phyloP scores from a whole-genome alignment of 306 rosid species.

The Malus domestica region DNA sequence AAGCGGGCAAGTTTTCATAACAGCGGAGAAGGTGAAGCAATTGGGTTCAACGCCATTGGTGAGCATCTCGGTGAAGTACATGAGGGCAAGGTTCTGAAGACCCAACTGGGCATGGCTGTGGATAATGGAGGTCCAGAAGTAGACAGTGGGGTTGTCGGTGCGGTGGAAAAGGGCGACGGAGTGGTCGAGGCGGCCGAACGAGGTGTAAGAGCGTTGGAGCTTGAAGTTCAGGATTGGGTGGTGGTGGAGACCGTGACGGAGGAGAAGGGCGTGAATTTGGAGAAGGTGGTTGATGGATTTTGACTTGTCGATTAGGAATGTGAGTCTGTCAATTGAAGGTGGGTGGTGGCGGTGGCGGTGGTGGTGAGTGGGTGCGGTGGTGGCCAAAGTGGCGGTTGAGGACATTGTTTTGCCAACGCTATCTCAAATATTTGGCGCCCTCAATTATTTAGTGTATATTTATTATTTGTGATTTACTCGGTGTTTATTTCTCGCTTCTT shows the following conservation, averaged over 20 bases:
- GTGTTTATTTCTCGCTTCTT: neutral
- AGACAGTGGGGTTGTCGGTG: constrained; percentile 45
- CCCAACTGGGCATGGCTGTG: constrained; percentile 45
- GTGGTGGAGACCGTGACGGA: constrained; percentile 48
- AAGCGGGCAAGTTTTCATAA: constrained; percentile 38
- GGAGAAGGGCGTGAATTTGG: constrained; percentile 57
- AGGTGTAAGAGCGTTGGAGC: constrained; percentile 78
- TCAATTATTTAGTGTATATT: neutral
- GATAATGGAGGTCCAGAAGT: constrained; percentile 57
- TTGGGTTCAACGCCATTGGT: constrained; percentile 47
- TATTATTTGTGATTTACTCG: too few relatives aligned
- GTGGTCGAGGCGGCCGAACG: constrained; percentile 59
- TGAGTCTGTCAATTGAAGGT: constrained; percentile 27
- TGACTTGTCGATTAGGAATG: constrained; percentile 43
- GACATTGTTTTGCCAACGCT: neutral
- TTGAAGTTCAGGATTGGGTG: constrained; percentile 71
- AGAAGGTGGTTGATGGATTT: constrained; percentile 45
- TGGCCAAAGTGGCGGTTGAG: constrained; percentile 22
- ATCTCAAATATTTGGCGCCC: constrained; percentile 11
- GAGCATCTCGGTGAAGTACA: constrained; percentile 51
- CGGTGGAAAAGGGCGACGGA: constrained; percentile 52
- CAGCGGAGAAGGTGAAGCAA: constrained; percentile 59
- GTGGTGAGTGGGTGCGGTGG: neutral
- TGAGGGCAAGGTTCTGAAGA: constrained; percentile 39
- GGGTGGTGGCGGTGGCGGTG: constrained; percentile 10